Conservation (phyloP, 169 alveolate species). For the Amoebophrya sp. region DNA sequence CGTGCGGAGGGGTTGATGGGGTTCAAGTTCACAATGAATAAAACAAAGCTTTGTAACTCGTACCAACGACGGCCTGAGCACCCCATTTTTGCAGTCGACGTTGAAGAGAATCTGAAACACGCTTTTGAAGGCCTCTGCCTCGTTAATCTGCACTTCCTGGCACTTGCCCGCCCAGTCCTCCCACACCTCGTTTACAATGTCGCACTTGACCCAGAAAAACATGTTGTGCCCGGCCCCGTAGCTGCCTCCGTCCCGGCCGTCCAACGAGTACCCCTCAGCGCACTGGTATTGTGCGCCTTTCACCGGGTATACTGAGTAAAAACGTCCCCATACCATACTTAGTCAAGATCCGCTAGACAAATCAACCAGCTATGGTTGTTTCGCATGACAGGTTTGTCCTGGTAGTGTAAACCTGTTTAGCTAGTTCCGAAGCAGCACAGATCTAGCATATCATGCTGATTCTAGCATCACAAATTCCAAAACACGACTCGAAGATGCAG, state of each 20-base stretch:
- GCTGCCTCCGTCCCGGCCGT: neutral
- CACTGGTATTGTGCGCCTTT: neutral
- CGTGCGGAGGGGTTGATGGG: no score
- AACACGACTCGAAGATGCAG: no score
- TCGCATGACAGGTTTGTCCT: no score
- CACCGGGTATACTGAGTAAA: no score
- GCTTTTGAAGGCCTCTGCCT: neutral
- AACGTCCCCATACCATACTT: no score
- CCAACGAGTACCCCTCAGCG: neutral
- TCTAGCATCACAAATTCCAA: no score
- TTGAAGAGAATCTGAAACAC: neutral
- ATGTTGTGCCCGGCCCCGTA: neutral
- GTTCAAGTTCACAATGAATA: no score
- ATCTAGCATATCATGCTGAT: no score
- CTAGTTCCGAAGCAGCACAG: no score
- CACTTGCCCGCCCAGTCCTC: constrained; percentile 11
- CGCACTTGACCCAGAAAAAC: neutral
- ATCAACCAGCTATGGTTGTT: no score
- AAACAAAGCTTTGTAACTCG: neutral
- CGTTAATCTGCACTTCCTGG: neutral
- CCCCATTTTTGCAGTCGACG: neutral
- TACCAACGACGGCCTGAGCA: constrained; percentile 12
- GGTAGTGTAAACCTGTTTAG: no score
- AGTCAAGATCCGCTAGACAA: no score
- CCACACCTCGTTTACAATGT: neutral